Conservation (phyloP, 2,329 filamentous ascomycete genomes). For the Bipolaris oryzae region DNA sequence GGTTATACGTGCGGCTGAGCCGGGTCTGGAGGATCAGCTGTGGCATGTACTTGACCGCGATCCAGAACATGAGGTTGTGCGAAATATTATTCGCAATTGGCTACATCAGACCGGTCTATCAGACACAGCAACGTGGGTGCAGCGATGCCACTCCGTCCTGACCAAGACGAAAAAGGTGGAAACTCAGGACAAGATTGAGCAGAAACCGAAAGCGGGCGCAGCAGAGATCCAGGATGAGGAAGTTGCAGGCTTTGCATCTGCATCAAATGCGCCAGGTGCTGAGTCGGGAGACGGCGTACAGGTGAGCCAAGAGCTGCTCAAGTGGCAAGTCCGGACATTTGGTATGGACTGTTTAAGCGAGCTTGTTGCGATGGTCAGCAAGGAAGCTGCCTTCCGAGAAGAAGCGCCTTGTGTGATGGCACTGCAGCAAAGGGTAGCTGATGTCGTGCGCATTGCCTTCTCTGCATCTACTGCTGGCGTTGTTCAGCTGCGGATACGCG, state of each 20-base stretch:
- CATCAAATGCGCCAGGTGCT: constrained; percentile 61
- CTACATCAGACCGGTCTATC: constrained; percentile 83
- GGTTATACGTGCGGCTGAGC: constrained; percentile 75
- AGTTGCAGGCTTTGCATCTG: constrained; percentile 90
- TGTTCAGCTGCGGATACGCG: constrained; percentile 85
- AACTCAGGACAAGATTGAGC: constrained; percentile 56
- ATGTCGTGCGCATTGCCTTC: constrained; percentile 96
- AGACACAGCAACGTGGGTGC: constrained; percentile 84
- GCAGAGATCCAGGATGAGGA: constrained; percentile 95
- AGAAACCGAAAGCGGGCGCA: constrained; percentile 57
- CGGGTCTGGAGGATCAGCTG: constrained; percentile 84
- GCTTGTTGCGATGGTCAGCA: constrained; percentile 77
- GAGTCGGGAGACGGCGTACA: constrained; percentile 49
- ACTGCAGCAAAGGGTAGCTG: constrained; percentile 82
- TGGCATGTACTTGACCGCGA: constrained; percentile 86
- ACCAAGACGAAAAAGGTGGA: constrained; percentile 82
- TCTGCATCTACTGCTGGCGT: constrained; percentile 95
- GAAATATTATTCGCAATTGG: constrained; percentile 90
- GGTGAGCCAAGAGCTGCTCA: constrained; percentile 78
- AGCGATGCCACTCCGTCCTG: constrained; percentile 84
- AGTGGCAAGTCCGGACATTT: constrained; percentile 95
- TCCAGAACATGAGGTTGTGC: constrained; percentile 78
- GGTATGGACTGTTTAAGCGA: constrained; percentile 88
- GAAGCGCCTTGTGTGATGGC: constrained; percentile 78
- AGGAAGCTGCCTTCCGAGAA: constrained; percentile 77